Base-by-base conservation (phyloP, 1,284 basidiomycete species). In the Neolentinus lepideus region DNA sequence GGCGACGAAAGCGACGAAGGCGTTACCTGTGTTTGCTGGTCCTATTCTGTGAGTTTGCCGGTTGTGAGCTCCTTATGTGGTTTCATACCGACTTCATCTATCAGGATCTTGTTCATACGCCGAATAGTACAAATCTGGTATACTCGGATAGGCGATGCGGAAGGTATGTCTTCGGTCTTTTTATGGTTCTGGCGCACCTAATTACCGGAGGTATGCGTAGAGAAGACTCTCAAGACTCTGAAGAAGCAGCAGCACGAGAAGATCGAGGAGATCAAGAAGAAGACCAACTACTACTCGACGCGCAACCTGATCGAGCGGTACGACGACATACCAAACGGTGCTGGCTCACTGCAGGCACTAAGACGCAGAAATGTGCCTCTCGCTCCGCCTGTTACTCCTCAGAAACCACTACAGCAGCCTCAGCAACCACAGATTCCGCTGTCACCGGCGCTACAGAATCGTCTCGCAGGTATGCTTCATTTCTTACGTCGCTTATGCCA, bases 241-340 rank as follows among this genome's bases (percentile, higher is more conserved):
- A 80, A 91, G 61, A 87, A 87, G 64, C 78, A 89, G 65, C 93
- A 95, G 63, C 84, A 90, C 35, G 81, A 81, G 38, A 95, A 93
- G 67, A 82, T 99, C 27, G 95, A 97, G 62, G 95, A 98, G 66
- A 91, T 99, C 63, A 99, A 99, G 77, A 91, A 93, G 72, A 94
- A 92, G 64, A 98, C 94, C 0, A 95, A 96, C 64, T 99, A 92
- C 70, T 94, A 99, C 68, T 84, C 85, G 25, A 96, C 94, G 16
- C 85, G 91, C 53, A 90, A 88, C 63, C 79, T 99, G 51, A 77
- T 99, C 14, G 94, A 98, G 67, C 84, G 86, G 57, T 98, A 98
- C 66, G 96, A 97, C 60, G 88, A 90, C 43, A 66, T 71, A 8
- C 57, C 72, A 27, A 26, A 25, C 27, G 24, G 24, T 50, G n/a